These are phyloP conservation scores for Mollisiaceae sp. DNA, from an alignment of 2,329 filamentous ascomycete species.

Conservation along the genomic window DNA sequence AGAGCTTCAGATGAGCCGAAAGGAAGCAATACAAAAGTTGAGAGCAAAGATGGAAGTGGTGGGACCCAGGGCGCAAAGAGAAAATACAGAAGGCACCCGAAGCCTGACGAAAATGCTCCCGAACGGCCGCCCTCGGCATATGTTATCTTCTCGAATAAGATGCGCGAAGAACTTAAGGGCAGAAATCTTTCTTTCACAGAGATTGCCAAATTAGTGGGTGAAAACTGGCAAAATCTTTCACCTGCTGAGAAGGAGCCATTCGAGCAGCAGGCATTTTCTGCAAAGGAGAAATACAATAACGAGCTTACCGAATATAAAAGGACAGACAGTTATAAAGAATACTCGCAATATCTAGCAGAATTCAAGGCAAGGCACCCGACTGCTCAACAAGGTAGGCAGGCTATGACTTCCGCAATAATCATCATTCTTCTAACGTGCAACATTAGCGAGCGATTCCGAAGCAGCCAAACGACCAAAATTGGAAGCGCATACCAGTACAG, in stretches of 20 bases:
- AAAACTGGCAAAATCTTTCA: slow-evolving; percentile 78
- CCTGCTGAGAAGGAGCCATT: slow-evolving; percentile 72
- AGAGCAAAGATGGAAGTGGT: slow-evolving; percentile 51
- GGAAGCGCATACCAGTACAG: slow-evolving; percentile 34
- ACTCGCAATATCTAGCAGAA: slow-evolving; percentile 74
- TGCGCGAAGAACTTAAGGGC: slow-evolving; percentile 77
- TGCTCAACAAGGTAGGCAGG: slow-evolving; percentile 56
- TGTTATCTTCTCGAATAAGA: slow-evolving; percentile 84
- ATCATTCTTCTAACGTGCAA: slow-evolving; percentile 10
- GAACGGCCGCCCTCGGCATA: slow-evolving; percentile 83
- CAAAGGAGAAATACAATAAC: slow-evolving; percentile 79
- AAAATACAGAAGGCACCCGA: slow-evolving; percentile 79
- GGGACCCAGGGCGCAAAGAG: slow-evolving; percentile 60
- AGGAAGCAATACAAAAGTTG: slow-evolving; percentile 50
- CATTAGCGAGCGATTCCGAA: slow-evolving; percentile 35
- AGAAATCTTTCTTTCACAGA: slow-evolving; percentile 81
- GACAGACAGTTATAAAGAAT: slow-evolving; percentile 70
- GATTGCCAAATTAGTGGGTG: slow-evolving; percentile 81
- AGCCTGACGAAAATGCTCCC: slow-evolving; percentile 80
- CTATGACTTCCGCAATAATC: slow-evolving; percentile 11
- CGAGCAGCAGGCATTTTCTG: slow-evolving; percentile 72
- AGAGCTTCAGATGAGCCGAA: slow-evolving; percentile 59
- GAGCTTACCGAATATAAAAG: slow-evolving; percentile 79
- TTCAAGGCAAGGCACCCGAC: slow-evolving; percentile 76
- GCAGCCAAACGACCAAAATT: slow-evolving; percentile 41